Conservation (phyloP, 129 eudicot species). For the Silybum marianum region DNA sequence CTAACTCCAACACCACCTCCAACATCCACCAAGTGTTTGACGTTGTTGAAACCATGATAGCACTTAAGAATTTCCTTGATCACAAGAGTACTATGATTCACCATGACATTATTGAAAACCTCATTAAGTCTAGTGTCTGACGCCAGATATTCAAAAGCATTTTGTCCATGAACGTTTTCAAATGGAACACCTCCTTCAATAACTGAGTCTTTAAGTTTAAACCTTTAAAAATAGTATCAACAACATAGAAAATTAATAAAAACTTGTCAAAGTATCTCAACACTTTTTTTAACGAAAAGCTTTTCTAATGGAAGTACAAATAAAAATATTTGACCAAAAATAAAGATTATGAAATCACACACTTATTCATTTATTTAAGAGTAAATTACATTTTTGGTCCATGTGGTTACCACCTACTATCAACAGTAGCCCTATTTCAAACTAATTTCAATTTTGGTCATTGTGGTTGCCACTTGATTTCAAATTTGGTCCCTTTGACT, state of each 20-base stretch:
- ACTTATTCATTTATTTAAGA: too few species aligned
- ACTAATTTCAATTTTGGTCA: too few species aligned
- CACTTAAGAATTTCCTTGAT: neutral
- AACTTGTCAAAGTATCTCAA: too few species aligned
- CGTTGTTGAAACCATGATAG: slow-evolving; percentile 26
- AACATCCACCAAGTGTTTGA: slow-evolving; percentile 34
- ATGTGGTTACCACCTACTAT: too few species aligned
- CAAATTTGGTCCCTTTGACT: too few species aligned
- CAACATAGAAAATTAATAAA: neutral
- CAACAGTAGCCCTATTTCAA: too few species aligned
- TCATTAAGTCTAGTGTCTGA: slow-evolving; percentile 18
- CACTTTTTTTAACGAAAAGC: too few species aligned
- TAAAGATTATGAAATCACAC: too few species aligned
- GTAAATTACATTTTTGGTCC: too few species aligned
- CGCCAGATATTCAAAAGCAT: neutral
- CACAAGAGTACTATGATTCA: slow-evolving; percentile 11
- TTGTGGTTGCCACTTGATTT: too few species aligned
- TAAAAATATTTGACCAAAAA: too few species aligned
- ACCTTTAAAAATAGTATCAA: neutral
- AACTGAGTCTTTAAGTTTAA: slow-evolving; percentile 24
- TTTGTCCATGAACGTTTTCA: neutral
- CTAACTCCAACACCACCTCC: slow-evolving; percentile 43
- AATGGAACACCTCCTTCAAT: slow-evolving; percentile 26
- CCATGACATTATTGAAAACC: slow-evolving; percentile 31
- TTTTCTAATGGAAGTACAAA: too few species aligned